Percentiles rank a stretch among this genome's conserved stretches.
Conservation (phyloP, 768 basidiomycete species). For the Suillus decipiens region DNA sequence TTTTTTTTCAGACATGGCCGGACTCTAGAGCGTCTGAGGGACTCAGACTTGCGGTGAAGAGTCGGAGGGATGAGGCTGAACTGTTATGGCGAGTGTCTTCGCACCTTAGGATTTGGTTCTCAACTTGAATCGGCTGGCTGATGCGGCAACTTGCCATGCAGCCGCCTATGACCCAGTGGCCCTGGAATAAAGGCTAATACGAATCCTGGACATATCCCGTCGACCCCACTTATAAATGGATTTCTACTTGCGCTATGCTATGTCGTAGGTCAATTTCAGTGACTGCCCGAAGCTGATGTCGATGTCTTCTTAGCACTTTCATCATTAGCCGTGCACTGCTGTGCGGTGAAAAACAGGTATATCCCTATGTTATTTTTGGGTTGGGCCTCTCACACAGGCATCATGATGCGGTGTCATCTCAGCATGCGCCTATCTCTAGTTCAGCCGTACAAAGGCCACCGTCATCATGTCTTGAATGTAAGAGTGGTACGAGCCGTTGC, state of each 20-base stretch:
- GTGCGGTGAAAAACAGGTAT: constrained; percentile 2
- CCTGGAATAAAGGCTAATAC: background rate
- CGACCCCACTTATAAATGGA: background rate
- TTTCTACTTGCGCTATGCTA: constrained; percentile 1
- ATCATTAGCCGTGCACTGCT: background rate
- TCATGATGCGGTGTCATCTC: background rate
- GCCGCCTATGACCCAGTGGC: background rate
- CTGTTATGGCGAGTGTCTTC: constrained; percentile 30
- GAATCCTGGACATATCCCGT: background rate
- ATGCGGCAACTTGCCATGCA: constrained; percentile 14
- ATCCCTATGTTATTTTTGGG: background rate
- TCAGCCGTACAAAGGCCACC: background rate
- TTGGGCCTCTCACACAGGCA: background rate
- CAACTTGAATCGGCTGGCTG: constrained; percentile 16
- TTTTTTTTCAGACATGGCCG: constrained; percentile 30
- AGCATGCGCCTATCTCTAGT: background rate
- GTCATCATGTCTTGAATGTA: background rate
- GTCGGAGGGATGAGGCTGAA: constrained; percentile 18
- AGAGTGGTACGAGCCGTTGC: background rate
- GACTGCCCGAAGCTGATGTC: background rate
- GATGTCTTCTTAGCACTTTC: background rate
- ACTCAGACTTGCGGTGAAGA: constrained; percentile 16
- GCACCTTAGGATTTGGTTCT: constrained; percentile 15
- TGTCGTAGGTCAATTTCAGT: background rate
- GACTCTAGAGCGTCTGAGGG: constrained; percentile 12